Evolutionary conservation across 169 alveolate species (phyloP).

Genomic region (Plasmodium cynomolgi): DNA sequence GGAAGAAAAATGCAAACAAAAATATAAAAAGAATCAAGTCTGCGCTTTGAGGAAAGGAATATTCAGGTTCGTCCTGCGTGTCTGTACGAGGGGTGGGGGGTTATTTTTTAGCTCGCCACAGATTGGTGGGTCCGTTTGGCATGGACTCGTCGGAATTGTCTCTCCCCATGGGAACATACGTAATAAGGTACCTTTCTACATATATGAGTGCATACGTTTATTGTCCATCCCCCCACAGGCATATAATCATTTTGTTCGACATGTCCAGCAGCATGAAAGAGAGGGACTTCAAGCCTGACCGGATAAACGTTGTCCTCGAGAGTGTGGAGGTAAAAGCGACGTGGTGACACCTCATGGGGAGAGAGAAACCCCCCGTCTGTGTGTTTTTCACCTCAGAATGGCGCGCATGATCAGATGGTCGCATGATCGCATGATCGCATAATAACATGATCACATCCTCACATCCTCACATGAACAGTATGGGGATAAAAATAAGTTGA

Average conservation of each 20-base stretch:
- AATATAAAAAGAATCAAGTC: constrained; percentile 5
- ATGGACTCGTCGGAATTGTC: not conserved
- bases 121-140: not conserved
- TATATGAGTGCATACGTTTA: not conserved
- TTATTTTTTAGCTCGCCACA: not conserved
- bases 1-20: constrained; percentile 49
- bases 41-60: constrained; percentile 77
- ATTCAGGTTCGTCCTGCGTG: constrained; percentile 76
- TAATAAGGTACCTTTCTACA: not conserved
- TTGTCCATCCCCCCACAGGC: constrained; percentile 56
- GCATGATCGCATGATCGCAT: too few species aligned
- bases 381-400: not conserved
- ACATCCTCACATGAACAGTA: not conserved
- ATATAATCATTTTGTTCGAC: constrained; percentile 81
- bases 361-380: not conserved
- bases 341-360: not conserved
- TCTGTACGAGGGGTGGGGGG: not conserved
- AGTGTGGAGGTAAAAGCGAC: constrained; percentile 77
- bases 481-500: too few species aligned
- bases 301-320: constrained; percentile 81
- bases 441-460: too few species aligned
- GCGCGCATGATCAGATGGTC: not conserved
- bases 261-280: constrained; percentile 84
- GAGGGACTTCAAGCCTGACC: constrained; percentile 85
- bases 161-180: not conserved